Evolutionary conservation across 441 rosid genomes (phyloP).

Genomic region (Raphanus hybrid): DNA sequence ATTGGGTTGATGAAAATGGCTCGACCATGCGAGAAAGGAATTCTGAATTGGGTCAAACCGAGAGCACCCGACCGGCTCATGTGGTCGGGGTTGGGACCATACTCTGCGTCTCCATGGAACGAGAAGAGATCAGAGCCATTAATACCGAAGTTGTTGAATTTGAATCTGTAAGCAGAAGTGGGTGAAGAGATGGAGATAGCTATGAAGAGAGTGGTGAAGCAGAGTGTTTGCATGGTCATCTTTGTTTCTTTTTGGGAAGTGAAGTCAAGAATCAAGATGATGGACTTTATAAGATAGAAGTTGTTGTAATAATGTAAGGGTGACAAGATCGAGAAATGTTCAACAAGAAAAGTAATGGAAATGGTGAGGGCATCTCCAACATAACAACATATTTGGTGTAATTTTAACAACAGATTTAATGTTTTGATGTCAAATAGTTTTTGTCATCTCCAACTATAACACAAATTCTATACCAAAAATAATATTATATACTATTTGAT

Average conservation of each 20-base stretch:
- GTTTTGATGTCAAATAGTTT: too few relatives aligned
- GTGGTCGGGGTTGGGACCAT: conserved; percentile 10
- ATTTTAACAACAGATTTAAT: too few relatives aligned
- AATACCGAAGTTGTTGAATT: conserved; percentile 25
- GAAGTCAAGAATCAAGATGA: conserved; percentile 4
- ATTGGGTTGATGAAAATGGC: conserved; percentile 41
- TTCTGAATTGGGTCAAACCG: conserved; percentile 25
- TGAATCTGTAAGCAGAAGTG: conserved; percentile 26
- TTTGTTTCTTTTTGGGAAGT: conserved; percentile 8
- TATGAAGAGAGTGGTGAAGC: conserved; percentile 28
- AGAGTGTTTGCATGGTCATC: conserved; percentile 30
- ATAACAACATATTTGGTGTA: too few relatives aligned
- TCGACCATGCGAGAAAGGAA: conserved; percentile 41
- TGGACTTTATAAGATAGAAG: conserved; percentile 6
- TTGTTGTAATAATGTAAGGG: background rate
- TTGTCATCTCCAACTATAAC: too few relatives aligned
- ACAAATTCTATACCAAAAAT: too few relatives aligned
- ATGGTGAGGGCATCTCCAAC: too few relatives aligned
- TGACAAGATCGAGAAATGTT: conserved; percentile 22
- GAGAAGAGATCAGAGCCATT: conserved; percentile 20
- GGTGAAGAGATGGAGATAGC: background rate
- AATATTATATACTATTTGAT: too few relatives aligned
- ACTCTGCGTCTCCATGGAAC: conserved; percentile 40
- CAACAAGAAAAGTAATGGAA: background rate
- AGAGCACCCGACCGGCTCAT: conserved; percentile 25